Evolutionary conservation across 345 rosid genomes (phyloP).

Genomic region (Atalantia buxifolia): DNA sequence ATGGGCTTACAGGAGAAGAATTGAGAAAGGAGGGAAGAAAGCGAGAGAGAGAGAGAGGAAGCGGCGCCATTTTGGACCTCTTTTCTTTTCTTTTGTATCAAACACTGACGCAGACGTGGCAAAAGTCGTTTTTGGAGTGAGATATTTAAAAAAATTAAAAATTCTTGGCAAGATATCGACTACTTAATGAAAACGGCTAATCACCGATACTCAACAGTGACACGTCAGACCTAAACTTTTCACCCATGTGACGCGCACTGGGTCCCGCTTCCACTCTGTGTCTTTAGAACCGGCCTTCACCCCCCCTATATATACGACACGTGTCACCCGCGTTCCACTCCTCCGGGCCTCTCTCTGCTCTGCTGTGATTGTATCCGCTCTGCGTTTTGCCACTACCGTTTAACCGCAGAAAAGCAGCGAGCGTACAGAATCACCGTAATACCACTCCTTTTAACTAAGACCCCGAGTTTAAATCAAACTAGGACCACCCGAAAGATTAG

Average conservation of each 20-base stretch:
- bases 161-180: not conserved
- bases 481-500: slow-evolving; percentile 19
- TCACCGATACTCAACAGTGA: not conserved
- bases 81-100: too few relatives aligned
- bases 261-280: slow-evolving; percentile 24
- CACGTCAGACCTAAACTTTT: slow-evolving; percentile 6
- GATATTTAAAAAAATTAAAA: too few relatives aligned
- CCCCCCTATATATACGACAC: slow-evolving; percentile 10
- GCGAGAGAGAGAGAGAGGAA: too few relatives aligned
- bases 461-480: not conserved
- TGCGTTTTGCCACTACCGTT: slow-evolving; percentile 8
- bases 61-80: too few relatives aligned
- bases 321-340: slow-evolving; percentile 26
- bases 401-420: slow-evolving; percentile 4
- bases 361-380: slow-evolving; percentile 11
- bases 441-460: not conserved
- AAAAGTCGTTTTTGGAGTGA: too few relatives aligned
- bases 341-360: slow-evolving; percentile 16
- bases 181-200: not conserved
- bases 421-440: slow-evolving; percentile 19
- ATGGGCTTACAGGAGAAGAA: too few relatives aligned
- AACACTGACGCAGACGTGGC: too few relatives aligned
- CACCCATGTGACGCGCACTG: slow-evolving; percentile 14
- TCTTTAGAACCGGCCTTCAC: slow-evolving; percentile 15
- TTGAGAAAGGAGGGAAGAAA: too few relatives aligned